Evolutionary conservation across 2,329 filamentous ascomycete genomes (phyloP), one percentile per base, ranked within the genome.

Genomic region (Helicocarpus griseus): DNA sequence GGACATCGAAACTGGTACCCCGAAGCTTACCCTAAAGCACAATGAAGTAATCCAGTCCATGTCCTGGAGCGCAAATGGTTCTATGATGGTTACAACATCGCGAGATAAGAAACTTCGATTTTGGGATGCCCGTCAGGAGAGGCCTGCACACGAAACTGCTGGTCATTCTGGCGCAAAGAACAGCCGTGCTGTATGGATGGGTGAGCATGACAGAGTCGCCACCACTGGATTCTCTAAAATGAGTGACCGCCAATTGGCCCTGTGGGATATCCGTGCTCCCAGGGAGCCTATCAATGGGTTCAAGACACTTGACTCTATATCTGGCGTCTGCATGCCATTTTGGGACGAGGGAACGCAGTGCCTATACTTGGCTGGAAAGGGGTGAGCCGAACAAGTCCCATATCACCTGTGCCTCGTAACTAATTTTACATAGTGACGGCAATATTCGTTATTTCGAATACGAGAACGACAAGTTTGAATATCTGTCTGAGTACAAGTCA

Each of bases 401-500:
- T 45, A n/a, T 36, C 21, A 3, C 6, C 24, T 11, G 3, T 40
- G 8, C 31, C 24, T 35, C 6, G 13, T n/a, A 4, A 36, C 51
- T 22, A 17, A 45, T 26, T 17, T 31, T 28, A 11, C 35, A 1
- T 56, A 93, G 88, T 70, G 93, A 98, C 66, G 93, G 93, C 64
- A 98, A 98, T 72, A 98, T 98, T 65, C 90, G 93, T 57, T 98
- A 98, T 78, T 98, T 87, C 69, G 93, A 98, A 72, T 95, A 94
- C 65, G 87, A 94, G 67, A 95, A 97, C 72, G 91, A 97, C 77
- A 96, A 96, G 72, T 96, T 98, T 66, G 91, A 98, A 72, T 95
- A 87, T 71, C 76, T 98, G 50, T 94, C 89, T 57, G 91, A 97
- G 69, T 93, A 97, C 79, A 95, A 96, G 73, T 97, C 93, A n/a